Conservation (phyloP, 1,284 basidiomycete species). For the Ceratobasidium sp. region DNA sequence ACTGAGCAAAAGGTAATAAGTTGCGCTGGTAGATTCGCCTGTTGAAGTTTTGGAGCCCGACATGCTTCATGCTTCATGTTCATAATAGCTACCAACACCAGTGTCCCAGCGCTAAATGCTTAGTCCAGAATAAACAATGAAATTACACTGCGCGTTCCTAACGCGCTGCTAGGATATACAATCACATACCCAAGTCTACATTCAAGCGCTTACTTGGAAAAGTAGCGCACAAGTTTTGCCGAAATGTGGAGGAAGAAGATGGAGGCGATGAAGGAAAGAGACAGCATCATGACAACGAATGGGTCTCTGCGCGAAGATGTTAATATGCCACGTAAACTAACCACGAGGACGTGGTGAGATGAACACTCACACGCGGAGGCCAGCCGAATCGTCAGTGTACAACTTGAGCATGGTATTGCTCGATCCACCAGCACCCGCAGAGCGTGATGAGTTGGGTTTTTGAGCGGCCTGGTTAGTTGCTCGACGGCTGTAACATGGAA, state of each 20-base stretch:
- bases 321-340: slow-evolving; percentile 23
- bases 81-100: background rate
- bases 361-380: slow-evolving; percentile 92
- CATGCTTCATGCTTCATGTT: too few species aligned
- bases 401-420: slow-evolving; percentile 98
- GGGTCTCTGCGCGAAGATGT: slow-evolving; percentile 78
- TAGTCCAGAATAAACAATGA: slow-evolving; percentile 53
- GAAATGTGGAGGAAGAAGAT: slow-evolving; percentile 99
- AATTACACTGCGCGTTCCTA: slow-evolving; percentile 39
- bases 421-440: slow-evolving; percentile 95
- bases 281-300: slow-evolving; percentile 96
- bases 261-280: slow-evolving; percentile 96
- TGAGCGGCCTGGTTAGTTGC: slow-evolving; percentile 76
- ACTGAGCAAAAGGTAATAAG: too few species aligned
- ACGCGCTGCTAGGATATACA: slow-evolving; percentile 40
- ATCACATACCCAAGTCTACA: slow-evolving; percentile 33
- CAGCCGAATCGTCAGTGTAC: slow-evolving; percentile 97
- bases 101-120: background rate
- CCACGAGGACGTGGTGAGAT: slow-evolving; percentile 13
- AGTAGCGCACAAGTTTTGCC: slow-evolving; percentile 91
- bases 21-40: too few species aligned
- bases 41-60: too few species aligned
- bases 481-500: slow-evolving; percentile 72
- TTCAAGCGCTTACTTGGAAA: slow-evolving; percentile 75
- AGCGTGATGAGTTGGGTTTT: slow-evolving; percentile 88